A percentile compares a stretch with the other conserved stretches of the same genome.
These are phyloP conservation scores for Athelia sp. DNA, from an alignment of 1,284 basidiomycete species.

Conservation along the genomic window DNA sequence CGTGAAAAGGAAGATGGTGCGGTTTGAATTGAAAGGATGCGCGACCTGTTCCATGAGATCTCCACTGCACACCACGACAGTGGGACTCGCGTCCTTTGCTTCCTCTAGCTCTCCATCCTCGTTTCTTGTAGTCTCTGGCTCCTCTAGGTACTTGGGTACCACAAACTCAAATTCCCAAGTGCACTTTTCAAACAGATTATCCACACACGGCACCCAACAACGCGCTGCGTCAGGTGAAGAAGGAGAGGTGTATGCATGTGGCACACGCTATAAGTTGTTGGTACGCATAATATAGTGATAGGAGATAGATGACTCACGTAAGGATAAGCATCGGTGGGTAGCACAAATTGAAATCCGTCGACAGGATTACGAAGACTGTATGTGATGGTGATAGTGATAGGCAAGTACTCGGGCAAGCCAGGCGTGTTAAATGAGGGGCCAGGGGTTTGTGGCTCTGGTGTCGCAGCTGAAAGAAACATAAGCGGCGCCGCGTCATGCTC, in stretches of 20 bases:
- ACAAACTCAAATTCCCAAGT: constrained; percentile 99
- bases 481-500: not conserved
- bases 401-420: constrained; percentile 62
- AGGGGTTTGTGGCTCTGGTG: constrained; percentile 74
- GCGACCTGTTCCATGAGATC: constrained; percentile 92
- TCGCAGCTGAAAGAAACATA: constrained; percentile 44
- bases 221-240: constrained; percentile 87
- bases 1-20: constrained; percentile 92
- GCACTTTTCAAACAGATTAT: constrained; percentile 93
- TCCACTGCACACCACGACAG: constrained; percentile 89
- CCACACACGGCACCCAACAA: constrained; percentile 97
- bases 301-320: constrained; percentile 56
- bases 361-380: constrained; percentile 80
- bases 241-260: constrained; percentile 90
- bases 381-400: constrained; percentile 72
- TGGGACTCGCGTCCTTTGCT: constrained; percentile 58
- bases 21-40: constrained; percentile 91
- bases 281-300: constrained; percentile 10
- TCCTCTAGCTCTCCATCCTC: constrained; percentile 46
- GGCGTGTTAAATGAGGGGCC: constrained; percentile 40
- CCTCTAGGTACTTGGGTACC: constrained; percentile 84
- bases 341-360: constrained; percentile 84
- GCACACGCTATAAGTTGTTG: constrained; percentile 64
- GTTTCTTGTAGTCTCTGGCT: constrained; percentile 48
- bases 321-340: constrained; percentile 77